Evolutionary conservation across 768 basidiomycete species (phyloP).

Genomic region (Russula olivacea): DNA sequence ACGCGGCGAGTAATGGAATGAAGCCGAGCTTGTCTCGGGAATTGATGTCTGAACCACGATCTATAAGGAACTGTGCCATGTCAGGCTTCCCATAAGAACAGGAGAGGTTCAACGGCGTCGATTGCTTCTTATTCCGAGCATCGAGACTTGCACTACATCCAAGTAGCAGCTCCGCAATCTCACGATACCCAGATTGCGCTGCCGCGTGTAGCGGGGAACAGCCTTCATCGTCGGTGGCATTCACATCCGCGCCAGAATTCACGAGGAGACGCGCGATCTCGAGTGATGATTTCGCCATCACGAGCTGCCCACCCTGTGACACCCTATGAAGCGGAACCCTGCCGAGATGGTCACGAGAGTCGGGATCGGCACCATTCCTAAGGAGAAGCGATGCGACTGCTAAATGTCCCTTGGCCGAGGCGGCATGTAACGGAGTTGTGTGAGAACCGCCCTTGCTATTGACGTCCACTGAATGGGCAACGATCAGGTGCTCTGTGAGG

Average conservation of each 20-base stretch:
- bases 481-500: neutral
- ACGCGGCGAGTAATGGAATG: neutral
- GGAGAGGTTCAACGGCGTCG: neutral
- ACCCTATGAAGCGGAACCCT: neutral
- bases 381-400: neutral
- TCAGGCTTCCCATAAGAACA: too few relatives aligned
- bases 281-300: neutral
- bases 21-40: too few relatives aligned
- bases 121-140: neutral
- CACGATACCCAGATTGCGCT: neutral
- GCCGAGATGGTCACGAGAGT: neutral
- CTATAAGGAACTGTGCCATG: too few relatives aligned
- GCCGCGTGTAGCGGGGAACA: slow-evolving; percentile 6
- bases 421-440: neutral
- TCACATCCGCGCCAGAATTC: neutral
- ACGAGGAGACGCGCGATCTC: neutral
- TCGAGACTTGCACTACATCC: neutral
- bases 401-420: neutral
- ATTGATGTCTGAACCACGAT: too few relatives aligned
- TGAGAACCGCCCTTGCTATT: neutral
- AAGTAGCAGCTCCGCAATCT: neutral
- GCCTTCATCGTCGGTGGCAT: neutral
- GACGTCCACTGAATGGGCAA: neutral
- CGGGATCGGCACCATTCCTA: neutral
- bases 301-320: neutral